Evolutionary conservation across 164 flowering plant species (phyloP), one percentile per base, ranked within the genome.

Genomic region (Vitis cinerea): DNA sequence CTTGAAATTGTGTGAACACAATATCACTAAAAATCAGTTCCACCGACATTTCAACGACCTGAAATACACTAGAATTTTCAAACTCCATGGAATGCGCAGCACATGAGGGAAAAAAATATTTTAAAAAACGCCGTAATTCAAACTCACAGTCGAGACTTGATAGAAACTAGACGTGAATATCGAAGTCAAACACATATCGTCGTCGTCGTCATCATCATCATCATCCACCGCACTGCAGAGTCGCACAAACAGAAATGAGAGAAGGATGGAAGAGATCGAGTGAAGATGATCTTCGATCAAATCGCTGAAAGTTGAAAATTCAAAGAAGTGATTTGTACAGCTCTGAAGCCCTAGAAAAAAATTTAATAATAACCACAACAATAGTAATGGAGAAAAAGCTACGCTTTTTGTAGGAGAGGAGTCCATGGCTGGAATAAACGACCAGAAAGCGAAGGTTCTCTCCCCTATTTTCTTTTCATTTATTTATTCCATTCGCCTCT

Each of bases 341-440:
- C 44, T 37, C 44, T 53, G 55, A 4, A 70, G 53, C 14, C 68
- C 51, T 59, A 61, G 19, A 56, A 15, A 49, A 50, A 15, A 23
- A 69, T 9, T 48, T 66, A 61, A 60, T 17, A 19, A 52, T 53
- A 23, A 63, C 51, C 52, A 63, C 62, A 51, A 13, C 10, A 31
- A 56, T 37, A 48, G 16, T 62, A 23, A 61, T 67, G 16, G 50
- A 64, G 49, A 48, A 74, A 74, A 65, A 74, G 63, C 63, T 62
- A 63, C 15, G 56, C 51, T 65, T 71, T 64, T 56, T 47, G 73
- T 53, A 60, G 59, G 15, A 50, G 49, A 37, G 8, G 56, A 10
- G 56, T 64, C 66, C 66, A 64, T 64, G 31, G 66, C 65, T 61
- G 47, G 64, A 37, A 13, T 27, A 59, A 23, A 27, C 61, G 13